These are phyloP conservation scores for Rosa hybrid DNA, from an alignment of 331 rosid genomes.

Conservation along the genomic window DNA sequence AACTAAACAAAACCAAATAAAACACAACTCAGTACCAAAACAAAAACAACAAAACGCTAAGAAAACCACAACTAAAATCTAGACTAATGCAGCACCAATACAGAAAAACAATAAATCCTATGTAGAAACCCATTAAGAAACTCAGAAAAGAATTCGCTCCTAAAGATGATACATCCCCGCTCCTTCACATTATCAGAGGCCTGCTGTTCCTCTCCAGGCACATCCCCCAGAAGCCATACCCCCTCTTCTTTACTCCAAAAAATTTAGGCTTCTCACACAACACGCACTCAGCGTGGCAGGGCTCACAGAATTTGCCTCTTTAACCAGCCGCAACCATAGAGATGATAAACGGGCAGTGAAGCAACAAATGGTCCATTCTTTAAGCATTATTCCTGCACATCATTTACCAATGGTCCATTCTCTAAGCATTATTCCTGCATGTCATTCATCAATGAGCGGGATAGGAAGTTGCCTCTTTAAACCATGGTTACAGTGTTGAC, in stretches of 20 bases:
- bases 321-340: not conserved
- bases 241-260: not conserved
- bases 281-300: not conserved
- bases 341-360: not conserved
- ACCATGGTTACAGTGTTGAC: not conserved
- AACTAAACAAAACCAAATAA: not conserved
- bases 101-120: not conserved
- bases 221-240: not conserved
- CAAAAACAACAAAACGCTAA: not conserved
- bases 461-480: not conserved
- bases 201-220: not conserved
- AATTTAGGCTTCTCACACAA: not conserved
- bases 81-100: not conserved
- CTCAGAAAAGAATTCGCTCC: not conserved
- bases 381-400: not conserved
- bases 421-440: not conserved
- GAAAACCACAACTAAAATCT: not conserved
- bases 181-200: not conserved
- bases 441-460: not conserved
- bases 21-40: not conserved
- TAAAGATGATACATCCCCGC: not conserved
- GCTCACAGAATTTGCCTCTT: not conserved
- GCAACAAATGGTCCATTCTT: not conserved
- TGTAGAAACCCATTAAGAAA: not conserved
- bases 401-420: not conserved